Evolutionary conservation across 2,329 filamentous ascomycete species (phyloP), one percentile per base, ranked within the genome.

Genomic region (Colletotrichum higginsianum): DNA sequence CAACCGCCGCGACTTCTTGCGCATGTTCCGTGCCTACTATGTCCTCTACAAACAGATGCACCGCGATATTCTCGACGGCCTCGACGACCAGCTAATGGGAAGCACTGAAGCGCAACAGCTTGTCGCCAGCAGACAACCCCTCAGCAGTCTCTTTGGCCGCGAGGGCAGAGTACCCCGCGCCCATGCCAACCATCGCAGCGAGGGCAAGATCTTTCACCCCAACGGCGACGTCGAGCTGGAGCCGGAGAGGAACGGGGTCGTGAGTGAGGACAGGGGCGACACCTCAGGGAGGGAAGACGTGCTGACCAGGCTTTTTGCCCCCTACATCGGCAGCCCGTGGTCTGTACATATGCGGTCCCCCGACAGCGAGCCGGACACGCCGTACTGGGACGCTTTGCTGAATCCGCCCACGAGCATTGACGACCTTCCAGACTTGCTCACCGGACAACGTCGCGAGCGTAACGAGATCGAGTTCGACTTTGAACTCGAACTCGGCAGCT

Each of bases 21-120:
- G 95, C 67, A 93, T 99, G 82, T 98, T 98, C 81, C 89, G 94
- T 53, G 96, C 96, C 0, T 98, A 97, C 80, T 98, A 97, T 80
- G 91, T 94, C 2, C 89, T 98, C 11, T 96, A 95, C 79, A 94
- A 95, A 78, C 93, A 98, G 79, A 91, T 98, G 82, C 95, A 96
- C 72, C 90, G 90, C 71, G 96, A 98, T 75, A 93, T 95, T 72
- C 86, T 96, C 7, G 91, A 93, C 67, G 91, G 91, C 2, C 86
- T 95, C 73, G 93, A 95, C 76, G 93, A 95, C 73, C 93, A 95
- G 78, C 88, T 93, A 65, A 90, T 94, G 80, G 89, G 93, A 47
- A 93, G 93, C 72, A 91, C 90, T 23, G 91, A 95, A 75, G 91
- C 93, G 13, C 90, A 93, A 70, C 92, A 96, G 75, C 88, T 97